Conservation (phyloP, 352 stramenopile species). For the Globisporangium takayamanum region DNA sequence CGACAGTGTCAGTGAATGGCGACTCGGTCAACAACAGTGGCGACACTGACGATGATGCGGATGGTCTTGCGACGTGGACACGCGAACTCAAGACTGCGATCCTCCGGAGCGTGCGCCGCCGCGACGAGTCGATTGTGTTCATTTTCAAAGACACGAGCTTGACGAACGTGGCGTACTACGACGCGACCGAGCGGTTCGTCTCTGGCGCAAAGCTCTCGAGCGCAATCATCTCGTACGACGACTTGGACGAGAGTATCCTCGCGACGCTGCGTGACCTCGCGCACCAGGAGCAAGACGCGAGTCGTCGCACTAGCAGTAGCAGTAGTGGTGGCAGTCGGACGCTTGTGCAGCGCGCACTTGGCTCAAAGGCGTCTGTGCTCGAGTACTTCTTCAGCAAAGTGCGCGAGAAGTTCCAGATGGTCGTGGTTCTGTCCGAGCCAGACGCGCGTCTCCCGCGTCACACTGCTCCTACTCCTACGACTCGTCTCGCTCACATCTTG, state of each 20-base stretch:
- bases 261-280: constrained; percentile 24
- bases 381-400: constrained; percentile 40
- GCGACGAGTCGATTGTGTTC: constrained; percentile 37
- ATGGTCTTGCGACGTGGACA: constrained; percentile 23
- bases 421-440: constrained; percentile 30
- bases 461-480: background rate
- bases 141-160: constrained; percentile 49
- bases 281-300: constrained; percentile 8
- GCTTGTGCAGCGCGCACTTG: constrained; percentile 7
- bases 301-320: background rate
- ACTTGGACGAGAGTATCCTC: constrained; percentile 44
- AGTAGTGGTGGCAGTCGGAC: background rate
- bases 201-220: constrained; percentile 26
- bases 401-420: constrained; percentile 43
- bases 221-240: constrained; percentile 42
- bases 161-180: constrained; percentile 26
- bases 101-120: constrained; percentile 28
- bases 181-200: constrained; percentile 39
- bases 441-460: background rate
- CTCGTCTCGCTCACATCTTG: constrained; percentile 18
- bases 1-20: background rate
- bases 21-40: background rate
- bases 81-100: constrained; percentile 30
- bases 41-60: background rate
- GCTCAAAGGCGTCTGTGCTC: constrained; percentile 43